Percentiles rank a stretch among this genome's conserved stretches.
Conservation (phyloP, 176 grass and related monocot species). For the Triticum timopheevii region DNA sequence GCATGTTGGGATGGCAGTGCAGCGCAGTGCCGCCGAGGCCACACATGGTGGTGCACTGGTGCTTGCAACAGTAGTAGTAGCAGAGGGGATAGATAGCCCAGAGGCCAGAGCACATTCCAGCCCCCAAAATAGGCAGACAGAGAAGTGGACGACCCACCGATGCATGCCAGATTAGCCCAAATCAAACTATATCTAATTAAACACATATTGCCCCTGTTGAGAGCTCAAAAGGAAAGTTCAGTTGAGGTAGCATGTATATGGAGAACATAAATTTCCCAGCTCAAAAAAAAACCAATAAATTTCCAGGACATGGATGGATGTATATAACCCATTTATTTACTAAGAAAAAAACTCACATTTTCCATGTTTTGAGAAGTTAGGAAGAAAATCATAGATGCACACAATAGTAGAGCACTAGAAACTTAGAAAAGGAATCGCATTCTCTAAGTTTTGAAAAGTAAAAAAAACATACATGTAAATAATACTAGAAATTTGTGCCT, state of each 20-base stretch:
- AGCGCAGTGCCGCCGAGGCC: not conserved
- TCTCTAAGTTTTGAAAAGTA: too few relatives aligned
- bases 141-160: constrained; percentile 17
- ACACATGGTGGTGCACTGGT: constrained; percentile 13
- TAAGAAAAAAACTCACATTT: not conserved
- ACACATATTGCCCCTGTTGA: not conserved
- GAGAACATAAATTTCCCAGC: not conserved
- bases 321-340: not conserved
- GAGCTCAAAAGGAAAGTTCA: not conserved
- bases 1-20: constrained; percentile 25
- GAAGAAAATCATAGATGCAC: not conserved
- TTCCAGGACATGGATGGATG: not conserved
- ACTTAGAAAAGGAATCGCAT: too few relatives aligned
- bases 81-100: constrained; percentile 17
- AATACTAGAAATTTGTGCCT: not conserved
- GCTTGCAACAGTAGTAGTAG: not conserved
- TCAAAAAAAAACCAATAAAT: not conserved
- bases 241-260: not conserved
- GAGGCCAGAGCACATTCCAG: constrained; percentile 8
- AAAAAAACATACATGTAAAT: too few relatives aligned
- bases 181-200: not conserved
- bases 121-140: not conserved
- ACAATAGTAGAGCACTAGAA: too few relatives aligned
- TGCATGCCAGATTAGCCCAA: not conserved
- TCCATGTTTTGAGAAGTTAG: not conserved